Evolutionary conservation across 2,329 filamentous ascomycete species (phyloP).

Genomic region (Alternaria rosae): DNA sequence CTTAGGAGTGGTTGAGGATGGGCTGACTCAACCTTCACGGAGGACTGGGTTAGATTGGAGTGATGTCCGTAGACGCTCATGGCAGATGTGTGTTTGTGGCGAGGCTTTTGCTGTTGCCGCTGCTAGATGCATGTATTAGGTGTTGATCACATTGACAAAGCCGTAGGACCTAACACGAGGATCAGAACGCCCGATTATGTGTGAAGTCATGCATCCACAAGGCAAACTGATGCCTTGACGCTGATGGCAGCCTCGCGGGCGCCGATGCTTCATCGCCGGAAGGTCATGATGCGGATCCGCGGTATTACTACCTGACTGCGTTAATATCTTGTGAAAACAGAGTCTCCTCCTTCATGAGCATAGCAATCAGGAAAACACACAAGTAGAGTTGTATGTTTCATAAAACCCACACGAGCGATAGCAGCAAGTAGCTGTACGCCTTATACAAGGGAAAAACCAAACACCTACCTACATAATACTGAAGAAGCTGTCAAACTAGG

Average conservation of each 20-base stretch:
- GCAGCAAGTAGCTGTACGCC: neutral
- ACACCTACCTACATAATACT: neutral
- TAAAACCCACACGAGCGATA: neutral
- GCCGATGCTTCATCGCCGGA: neutral
- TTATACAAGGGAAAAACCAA: no score
- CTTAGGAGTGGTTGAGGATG: neutral
- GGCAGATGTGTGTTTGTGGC: constrained; percentile 7
- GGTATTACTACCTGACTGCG: neutral
- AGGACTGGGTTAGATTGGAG: neutral
- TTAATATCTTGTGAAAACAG: neutral
- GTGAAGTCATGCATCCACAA: neutral
- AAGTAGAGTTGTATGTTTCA: neutral
- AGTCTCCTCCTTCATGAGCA: neutral
- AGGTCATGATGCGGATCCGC: neutral
- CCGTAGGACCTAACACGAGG: neutral
- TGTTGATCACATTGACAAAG: neutral
- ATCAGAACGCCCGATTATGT: neutral
- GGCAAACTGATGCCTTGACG: neutral
- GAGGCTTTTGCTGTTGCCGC: neutral
- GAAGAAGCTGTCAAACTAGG: accelerated
- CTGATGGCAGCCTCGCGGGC: constrained; percentile 7
- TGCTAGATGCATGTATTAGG: neutral
- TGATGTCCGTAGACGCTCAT: constrained; percentile 13
- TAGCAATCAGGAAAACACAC: neutral
- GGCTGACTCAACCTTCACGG: neutral